Evolutionary conservation across 768 basidiomycete genomes (phyloP).

Genomic region (Tephrocybe sp.): DNA sequence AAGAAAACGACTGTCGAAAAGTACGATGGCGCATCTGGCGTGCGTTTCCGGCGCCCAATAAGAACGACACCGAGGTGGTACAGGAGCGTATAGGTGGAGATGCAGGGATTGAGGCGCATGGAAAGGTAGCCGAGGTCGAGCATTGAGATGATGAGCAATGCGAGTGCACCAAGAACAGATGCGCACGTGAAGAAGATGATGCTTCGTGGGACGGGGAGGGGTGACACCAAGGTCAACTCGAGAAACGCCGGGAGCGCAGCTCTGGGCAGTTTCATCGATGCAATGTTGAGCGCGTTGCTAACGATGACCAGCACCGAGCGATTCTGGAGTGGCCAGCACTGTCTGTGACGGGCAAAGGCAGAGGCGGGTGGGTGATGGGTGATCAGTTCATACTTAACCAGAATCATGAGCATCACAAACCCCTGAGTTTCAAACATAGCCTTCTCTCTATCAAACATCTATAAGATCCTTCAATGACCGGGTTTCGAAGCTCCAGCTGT

Average conservation of each 20-base stretch:
- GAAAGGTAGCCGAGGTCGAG: constrained; percentile 35
- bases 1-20: constrained; percentile 31
- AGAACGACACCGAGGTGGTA: constrained; percentile 28
- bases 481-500: too few species aligned
- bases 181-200: constrained; percentile 28
- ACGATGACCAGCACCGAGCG: constrained; percentile 30
- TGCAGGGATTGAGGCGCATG: constrained; percentile 30
- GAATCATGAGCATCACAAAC: constrained; percentile 3
- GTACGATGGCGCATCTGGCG: constrained; percentile 27
- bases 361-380: neutral
- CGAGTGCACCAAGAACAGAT: constrained; percentile 23
- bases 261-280: constrained; percentile 16
- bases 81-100: constrained; percentile 27
- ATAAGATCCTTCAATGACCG: too few species aligned
- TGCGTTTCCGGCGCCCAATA: constrained; percentile 24
- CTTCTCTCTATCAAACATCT: neutral
- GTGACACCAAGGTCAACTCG: constrained; percentile 10
- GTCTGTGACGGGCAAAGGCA: constrained; percentile 5
- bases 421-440: constrained; percentile 7
- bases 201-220: constrained; percentile 22
- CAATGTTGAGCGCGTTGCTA: constrained; percentile 7
- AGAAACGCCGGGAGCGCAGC: constrained; percentile 15
- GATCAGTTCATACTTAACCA: neutral
- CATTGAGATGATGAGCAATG: constrained; percentile 30
- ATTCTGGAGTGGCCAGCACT: constrained; percentile 29